phyloP scores from a whole-genome alignment of 768 basidiomycete species.

The Hygrocybe coccinea region DNA sequence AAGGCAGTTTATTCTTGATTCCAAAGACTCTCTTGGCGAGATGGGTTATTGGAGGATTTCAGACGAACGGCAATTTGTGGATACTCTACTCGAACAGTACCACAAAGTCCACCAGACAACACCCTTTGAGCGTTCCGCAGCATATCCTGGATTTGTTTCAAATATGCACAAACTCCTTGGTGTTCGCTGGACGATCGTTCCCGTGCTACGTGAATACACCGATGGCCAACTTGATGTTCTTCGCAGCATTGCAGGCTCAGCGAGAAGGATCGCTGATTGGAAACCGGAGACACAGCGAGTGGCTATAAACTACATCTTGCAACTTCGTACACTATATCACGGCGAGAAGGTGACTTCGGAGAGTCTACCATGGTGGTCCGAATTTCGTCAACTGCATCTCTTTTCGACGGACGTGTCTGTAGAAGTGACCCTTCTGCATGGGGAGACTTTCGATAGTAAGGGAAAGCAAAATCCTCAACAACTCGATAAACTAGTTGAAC shows the following conservation, averaged over 20 bases:
- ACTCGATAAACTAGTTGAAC: slow-evolving; percentile 14
- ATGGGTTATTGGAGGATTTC: slow-evolving; percentile 16
- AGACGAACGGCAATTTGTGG: slow-evolving; percentile 16
- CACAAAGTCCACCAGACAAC: slow-evolving; percentile 12
- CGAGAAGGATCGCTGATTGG: no score
- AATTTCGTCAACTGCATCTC: slow-evolving; percentile 15
- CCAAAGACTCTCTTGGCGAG: slow-evolving; percentile 6
- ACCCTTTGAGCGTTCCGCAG: slow-evolving; percentile 10
- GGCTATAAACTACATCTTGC: no score
- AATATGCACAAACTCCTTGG: slow-evolving; percentile 14
- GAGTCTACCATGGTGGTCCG: slow-evolving; percentile 14
- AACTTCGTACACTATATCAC: slow-evolving; percentile 8
- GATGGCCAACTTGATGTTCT: slow-evolving; percentile 14
- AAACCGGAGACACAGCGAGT: no score
- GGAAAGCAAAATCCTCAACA: slow-evolving; percentile 6
- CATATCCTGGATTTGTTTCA: slow-evolving; percentile 12
- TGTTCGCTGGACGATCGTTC: slow-evolving; percentile 13
- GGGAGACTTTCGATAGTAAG: slow-evolving; percentile 12
- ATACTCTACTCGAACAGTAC: slow-evolving; percentile 11
- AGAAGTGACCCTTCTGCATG: slow-evolving; percentile 8
- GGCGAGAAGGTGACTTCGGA: background rate
- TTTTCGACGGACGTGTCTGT: slow-evolving; percentile 8
- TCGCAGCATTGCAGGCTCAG: slow-evolving; percentile 1
- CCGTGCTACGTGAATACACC: slow-evolving; percentile 9
- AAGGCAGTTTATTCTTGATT: slow-evolving; percentile 9